Conservation (phyloP, 352 stramenopile genomes). For the Phytopythium kandeliae region DNA sequence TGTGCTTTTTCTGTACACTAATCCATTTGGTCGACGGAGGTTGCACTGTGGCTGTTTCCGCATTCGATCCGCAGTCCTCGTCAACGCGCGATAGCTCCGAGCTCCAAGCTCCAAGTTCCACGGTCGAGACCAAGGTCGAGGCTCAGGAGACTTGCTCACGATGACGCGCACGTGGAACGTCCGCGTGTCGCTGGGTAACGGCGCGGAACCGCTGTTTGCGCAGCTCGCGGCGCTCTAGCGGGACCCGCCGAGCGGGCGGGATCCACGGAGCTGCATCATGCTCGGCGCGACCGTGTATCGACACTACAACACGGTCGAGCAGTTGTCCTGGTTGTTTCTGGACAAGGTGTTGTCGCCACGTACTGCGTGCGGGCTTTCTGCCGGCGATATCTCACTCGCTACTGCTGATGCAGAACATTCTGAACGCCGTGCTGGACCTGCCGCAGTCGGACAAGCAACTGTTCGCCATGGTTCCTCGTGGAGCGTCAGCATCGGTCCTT, state of each 20-base stretch:
- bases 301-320: conserved; percentile 28
- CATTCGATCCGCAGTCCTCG: too few relatives aligned
- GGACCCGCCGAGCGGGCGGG: conserved; percentile 1
- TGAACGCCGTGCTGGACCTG: conserved; percentile 6
- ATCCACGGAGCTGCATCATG: conserved; percentile 6
- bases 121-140: not conserved
- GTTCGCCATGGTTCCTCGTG: conserved; percentile 6
- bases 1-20: too few relatives aligned
- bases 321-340: conserved; percentile 19
- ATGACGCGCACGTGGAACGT: conserved; percentile 8
- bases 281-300: conserved; percentile 8
- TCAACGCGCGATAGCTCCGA: not conserved
- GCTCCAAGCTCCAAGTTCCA: not conserved
- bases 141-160: too few relatives aligned
- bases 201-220: conserved; percentile 9
- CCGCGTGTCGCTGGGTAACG: conserved; percentile 15
- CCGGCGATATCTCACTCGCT: not conserved
- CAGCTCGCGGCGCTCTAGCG: conserved; percentile 19
- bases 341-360: conserved; percentile 11
- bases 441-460: conserved; percentile 6
- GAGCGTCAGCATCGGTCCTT: conserved; percentile 7
- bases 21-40: too few relatives aligned
- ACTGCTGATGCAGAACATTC: not conserved
- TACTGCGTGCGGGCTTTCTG: not conserved
- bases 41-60: too few relatives aligned